Evolutionary conservation across 2,329 filamentous ascomycete species (phyloP).

Genomic region (Xylaria sp.): DNA sequence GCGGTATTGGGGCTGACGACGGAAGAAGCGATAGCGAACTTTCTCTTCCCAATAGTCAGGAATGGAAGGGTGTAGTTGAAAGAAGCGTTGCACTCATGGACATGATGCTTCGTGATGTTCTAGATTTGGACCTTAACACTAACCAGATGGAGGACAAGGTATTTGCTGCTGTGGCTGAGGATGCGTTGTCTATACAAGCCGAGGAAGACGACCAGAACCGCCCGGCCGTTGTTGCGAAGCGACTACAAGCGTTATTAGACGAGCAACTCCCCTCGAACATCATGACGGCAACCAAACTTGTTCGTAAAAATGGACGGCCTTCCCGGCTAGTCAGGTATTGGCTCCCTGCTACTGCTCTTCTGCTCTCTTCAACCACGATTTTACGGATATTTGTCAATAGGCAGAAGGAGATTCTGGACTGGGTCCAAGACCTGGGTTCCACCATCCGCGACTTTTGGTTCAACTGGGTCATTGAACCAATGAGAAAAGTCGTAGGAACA

Average conservation of each 20-base stretch:
- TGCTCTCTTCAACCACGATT: slow-evolving; percentile 87
- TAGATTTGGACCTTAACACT: slow-evolving; percentile 65
- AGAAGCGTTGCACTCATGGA: slow-evolving; percentile 86
- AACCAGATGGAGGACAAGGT: slow-evolving; percentile 70
- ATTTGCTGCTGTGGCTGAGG: slow-evolving; percentile 66
- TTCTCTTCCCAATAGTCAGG: slow-evolving; percentile 50
- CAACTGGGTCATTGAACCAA: slow-evolving; percentile 93
- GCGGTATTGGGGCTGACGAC: slow-evolving; percentile 61
- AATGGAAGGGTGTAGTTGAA: slow-evolving; percentile 75
- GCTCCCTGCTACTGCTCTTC: slow-evolving; percentile 73
- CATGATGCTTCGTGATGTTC: slow-evolving; percentile 76
- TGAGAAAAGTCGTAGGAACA: slow-evolving; percentile 81
- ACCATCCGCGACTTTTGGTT: slow-evolving; percentile 90
- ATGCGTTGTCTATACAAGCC: slow-evolving; percentile 60
- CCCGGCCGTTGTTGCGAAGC: slow-evolving; percentile 66
- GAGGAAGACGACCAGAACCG: slow-evolving; percentile 54
- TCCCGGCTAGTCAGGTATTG: slow-evolving; percentile 82
- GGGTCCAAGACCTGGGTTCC: slow-evolving; percentile 77
- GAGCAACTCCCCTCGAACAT: slow-evolving; percentile 71
- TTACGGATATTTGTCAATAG: slow-evolving; percentile 77
- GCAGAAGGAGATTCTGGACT: slow-evolving; percentile 76
- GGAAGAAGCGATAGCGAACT: slow-evolving; percentile 51
- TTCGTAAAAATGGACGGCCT: slow-evolving; percentile 74
- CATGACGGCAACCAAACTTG: slow-evolving; percentile 58
- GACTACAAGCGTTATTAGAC: slow-evolving; percentile 72